phyloP scores from a whole-genome alignment of 2,329 filamentous ascomycete genomes.

The Septoria petroselini region DNA sequence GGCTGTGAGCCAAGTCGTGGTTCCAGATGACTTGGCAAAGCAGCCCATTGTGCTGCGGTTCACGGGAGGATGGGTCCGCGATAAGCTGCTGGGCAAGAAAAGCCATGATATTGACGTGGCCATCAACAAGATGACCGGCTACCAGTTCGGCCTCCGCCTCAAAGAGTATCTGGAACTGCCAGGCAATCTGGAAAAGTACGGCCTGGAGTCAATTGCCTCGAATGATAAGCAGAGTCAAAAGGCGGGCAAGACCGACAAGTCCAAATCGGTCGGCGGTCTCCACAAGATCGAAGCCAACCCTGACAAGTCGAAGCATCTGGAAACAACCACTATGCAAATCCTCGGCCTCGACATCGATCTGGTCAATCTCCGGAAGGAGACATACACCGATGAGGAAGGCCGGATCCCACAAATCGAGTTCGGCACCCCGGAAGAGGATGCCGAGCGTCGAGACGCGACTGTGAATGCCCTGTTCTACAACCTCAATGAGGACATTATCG shows the following conservation, averaged over 20 bases:
- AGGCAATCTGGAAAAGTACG: conserved; percentile 61
- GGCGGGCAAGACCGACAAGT: conserved; percentile 43
- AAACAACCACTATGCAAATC: conserved; percentile 82
- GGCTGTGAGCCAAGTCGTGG: conserved; percentile 33
- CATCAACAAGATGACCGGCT: conserved; percentile 81
- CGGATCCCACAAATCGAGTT: conserved; percentile 92
- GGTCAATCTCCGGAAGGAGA: conserved; percentile 90
- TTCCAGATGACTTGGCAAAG: conserved; percentile 47
- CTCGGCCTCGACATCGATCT: conserved; percentile 88
- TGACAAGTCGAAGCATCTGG: conserved; percentile 93
- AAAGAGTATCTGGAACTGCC: conserved; percentile 63
- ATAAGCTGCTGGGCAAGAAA: conserved; percentile 69
- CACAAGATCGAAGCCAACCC: conserved; percentile 91
- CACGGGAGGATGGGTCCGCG: conserved; percentile 84
- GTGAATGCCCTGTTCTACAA: conserved; percentile 98
- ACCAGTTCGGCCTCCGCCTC: conserved; percentile 67
- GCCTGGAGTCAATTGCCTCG: conserved; percentile 42
- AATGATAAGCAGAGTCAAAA: conserved; percentile 41
- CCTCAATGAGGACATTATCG: conserved; percentile 70
- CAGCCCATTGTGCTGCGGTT: conserved; percentile 62
- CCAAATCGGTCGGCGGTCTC: conserved; percentile 66
- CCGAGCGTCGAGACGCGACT: conserved; percentile 82
- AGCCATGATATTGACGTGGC: conserved; percentile 83
- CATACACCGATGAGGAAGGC: conserved; percentile 74
- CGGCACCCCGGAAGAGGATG: conserved; percentile 87